Evolutionary conservation across 2,329 filamentous ascomycete genomes (phyloP).

Genomic region (Trichoderma sp.): DNA sequence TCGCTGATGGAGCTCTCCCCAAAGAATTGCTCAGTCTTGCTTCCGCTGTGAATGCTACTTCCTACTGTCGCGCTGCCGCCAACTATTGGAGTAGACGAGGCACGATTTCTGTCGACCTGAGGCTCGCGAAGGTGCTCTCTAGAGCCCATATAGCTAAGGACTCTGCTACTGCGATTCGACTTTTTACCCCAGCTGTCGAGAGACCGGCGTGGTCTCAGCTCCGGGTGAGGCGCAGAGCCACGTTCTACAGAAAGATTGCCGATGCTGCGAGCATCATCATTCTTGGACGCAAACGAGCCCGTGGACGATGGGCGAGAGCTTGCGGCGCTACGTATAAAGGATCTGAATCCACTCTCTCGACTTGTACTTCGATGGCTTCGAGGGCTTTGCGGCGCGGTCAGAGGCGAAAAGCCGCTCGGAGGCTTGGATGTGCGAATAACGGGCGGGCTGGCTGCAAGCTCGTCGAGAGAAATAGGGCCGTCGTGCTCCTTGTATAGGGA

Average conservation of each 20-base stretch:
- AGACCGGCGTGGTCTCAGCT: slow-evolving; percentile 56
- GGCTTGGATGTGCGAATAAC: slow-evolving; percentile 81
- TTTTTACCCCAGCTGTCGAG: slow-evolving; percentile 66
- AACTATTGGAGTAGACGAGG: slow-evolving; percentile 33
- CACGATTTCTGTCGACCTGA: slow-evolving; percentile 62
- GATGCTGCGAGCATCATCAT: slow-evolving; percentile 63
- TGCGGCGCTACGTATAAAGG: slow-evolving; percentile 56
- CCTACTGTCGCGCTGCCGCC: slow-evolving; percentile 41
- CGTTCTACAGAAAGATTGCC: slow-evolving; percentile 66
- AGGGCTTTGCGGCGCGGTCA: slow-evolving; percentile 64
- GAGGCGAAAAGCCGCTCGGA: slow-evolving; percentile 71
- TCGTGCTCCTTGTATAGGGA: slow-evolving; percentile 52
- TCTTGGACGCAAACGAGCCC: slow-evolving; percentile 55
- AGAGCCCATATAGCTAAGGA: slow-evolving; percentile 73
- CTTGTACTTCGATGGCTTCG: slow-evolving; percentile 51
- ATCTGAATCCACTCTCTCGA: slow-evolving; percentile 58
- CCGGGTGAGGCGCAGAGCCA: slow-evolving; percentile 48
- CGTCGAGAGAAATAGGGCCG: slow-evolving; percentile 54
- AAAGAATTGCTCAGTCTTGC: slow-evolving; percentile 51
- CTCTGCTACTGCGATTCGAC: slow-evolving; percentile 53
- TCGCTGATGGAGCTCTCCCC: slow-evolving; percentile 59
- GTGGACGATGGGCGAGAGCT: slow-evolving; percentile 61
- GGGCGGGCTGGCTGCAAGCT: slow-evolving; percentile 65
- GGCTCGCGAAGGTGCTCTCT: slow-evolving; percentile 66
- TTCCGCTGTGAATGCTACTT: slow-evolving; percentile 40